phyloP scores from a whole-genome alignment of 2,329 filamentous ascomycete genomes.

The Aspergillus sp. region DNA sequence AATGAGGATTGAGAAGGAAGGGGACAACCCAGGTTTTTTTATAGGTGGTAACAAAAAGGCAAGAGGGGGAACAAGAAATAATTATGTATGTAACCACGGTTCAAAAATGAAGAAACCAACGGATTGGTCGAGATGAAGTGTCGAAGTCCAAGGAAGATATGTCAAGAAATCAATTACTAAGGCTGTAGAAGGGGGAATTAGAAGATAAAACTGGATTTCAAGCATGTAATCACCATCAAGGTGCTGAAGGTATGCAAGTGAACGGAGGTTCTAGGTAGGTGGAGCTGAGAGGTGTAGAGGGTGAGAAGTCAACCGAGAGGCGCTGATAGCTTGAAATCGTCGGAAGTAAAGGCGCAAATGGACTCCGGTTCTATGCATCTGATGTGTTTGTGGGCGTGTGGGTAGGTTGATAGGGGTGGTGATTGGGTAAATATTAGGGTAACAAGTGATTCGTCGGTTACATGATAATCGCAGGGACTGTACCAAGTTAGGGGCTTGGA shows the following conservation, averaged over 20 bases:
- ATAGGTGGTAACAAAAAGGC: constrained; percentile 10
- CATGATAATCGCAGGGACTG: constrained; percentile 56
- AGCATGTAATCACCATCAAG: constrained; percentile 38
- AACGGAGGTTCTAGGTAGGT: constrained; percentile 16
- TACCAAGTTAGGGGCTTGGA: background rate
- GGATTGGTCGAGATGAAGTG: background rate
- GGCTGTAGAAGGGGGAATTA: constrained; percentile 12
- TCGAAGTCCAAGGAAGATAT: constrained; percentile 16
- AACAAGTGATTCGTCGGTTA: constrained; percentile 42
- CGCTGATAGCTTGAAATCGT: constrained; percentile 21
- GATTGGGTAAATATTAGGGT: constrained; percentile 24
- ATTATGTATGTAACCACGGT: constrained; percentile 23
- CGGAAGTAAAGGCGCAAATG: constrained; percentile 35
- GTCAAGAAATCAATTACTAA: constrained; percentile 18
- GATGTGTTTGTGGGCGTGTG: constrained; percentile 33
- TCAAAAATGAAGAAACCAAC: constrained; percentile 16
- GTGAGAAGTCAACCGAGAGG: constrained; percentile 22
- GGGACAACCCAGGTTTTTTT: constrained; percentile 8
- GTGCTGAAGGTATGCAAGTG: constrained; percentile 29
- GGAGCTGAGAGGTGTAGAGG: constrained; percentile 20
- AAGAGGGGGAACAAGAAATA: constrained; percentile 20
- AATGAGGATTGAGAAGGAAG: constrained; percentile 19
- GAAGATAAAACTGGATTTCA: constrained; percentile 11
- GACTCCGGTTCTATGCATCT: constrained; percentile 46
- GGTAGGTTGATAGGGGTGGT: constrained; percentile 26